Conservation (phyloP, 1,284 basidiomycete genomes). For the Tilletia horrida region DNA sequence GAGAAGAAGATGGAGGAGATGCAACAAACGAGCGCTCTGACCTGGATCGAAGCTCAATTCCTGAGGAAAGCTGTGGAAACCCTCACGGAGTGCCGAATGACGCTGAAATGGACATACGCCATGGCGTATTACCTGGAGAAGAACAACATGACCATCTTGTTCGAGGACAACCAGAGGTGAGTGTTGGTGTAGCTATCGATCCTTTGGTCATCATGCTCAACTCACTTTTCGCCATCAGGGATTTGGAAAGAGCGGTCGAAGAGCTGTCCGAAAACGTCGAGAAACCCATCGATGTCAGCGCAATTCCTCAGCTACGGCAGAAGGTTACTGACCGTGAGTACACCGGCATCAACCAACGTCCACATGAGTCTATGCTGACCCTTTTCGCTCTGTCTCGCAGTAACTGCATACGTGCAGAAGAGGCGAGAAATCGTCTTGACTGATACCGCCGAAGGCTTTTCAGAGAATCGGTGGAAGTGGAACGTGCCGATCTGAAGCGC, state of each 20-base stretch:
- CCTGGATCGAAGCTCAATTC: slow-evolving; percentile 99
- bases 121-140: slow-evolving; percentile 90
- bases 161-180: slow-evolving; percentile 92
- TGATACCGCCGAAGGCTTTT: slow-evolving; percentile 85
- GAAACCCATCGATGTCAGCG: slow-evolving; percentile 78
- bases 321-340: slow-evolving; percentile 80
- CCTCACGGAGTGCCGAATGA: slow-evolving; percentile 77
- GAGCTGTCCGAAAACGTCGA: slow-evolving; percentile 89
- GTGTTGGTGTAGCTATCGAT: slow-evolving; percentile 38
- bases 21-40: slow-evolving; percentile 83
- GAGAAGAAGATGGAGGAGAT: slow-evolving; percentile 99
- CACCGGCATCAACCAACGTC: slow-evolving; percentile 55
- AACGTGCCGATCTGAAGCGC: slow-evolving; percentile 34
- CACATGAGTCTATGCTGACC: background rate
- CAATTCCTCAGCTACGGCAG: slow-evolving; percentile 76
- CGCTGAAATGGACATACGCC: slow-evolving; percentile 98
- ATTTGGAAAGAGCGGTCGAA: slow-evolving; percentile 91
- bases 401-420: slow-evolving; percentile 80
- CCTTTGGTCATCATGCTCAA: background rate
- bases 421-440: slow-evolving; percentile 90
- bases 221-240: slow-evolving; percentile 60
- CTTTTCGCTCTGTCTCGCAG: background rate
- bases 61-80: slow-evolving; percentile 95
- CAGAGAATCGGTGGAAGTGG: slow-evolving; percentile 68
- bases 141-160: slow-evolving; percentile 90